Percentiles rank a stretch among this genome's conserved stretches.
phyloP scores from a whole-genome alignment of 805 yeast genomes.

The Myxozyma vanderwaltii region DNA sequence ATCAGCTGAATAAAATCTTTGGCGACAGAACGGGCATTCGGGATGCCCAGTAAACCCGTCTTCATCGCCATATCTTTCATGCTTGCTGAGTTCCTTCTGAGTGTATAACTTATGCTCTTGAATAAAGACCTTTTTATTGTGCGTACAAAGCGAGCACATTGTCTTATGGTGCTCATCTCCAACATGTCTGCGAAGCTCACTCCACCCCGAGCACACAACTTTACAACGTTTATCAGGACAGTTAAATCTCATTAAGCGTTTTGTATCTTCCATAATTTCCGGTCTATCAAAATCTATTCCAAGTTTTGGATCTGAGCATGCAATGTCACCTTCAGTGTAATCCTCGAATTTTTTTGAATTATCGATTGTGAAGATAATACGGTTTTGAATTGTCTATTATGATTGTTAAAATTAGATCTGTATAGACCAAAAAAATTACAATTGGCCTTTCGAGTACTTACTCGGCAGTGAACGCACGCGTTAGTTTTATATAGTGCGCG shows the following conservation, averaged over 20 bases:
- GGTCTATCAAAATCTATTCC: conserved; percentile 63
- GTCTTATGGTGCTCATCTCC: conserved; percentile 61
- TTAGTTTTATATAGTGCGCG: conserved; percentile 74
- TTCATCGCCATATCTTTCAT: conserved; percentile 70
- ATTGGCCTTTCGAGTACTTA: conserved; percentile 10
- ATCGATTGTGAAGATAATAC: conserved; percentile 59
- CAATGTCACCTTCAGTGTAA: conserved; percentile 43
- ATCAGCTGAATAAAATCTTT: conserved; percentile 83
- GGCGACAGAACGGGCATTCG: conserved; percentile 75
- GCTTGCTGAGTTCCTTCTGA: conserved; percentile 63
- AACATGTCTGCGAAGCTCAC: conserved; percentile 65
- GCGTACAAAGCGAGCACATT: conserved; percentile 75
- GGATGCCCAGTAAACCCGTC: conserved; percentile 88
- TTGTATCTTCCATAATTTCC: conserved; percentile 52
- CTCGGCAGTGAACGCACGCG: conserved; percentile 81
- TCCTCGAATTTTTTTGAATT: conserved; percentile 45
- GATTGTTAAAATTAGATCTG: neutral
- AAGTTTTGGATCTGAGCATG: conserved; percentile 48
- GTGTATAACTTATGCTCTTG: conserved; percentile 66
- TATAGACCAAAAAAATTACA: neutral
- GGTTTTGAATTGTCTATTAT: conserved; percentile 53
- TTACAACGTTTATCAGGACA: conserved; percentile 56
- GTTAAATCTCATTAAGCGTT: conserved; percentile 53
- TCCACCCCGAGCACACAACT: conserved; percentile 52
- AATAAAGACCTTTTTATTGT: conserved; percentile 76